Conservation (phyloP, 768 basidiomycete genomes). For the Chlorophyllum brunneum region DNA sequence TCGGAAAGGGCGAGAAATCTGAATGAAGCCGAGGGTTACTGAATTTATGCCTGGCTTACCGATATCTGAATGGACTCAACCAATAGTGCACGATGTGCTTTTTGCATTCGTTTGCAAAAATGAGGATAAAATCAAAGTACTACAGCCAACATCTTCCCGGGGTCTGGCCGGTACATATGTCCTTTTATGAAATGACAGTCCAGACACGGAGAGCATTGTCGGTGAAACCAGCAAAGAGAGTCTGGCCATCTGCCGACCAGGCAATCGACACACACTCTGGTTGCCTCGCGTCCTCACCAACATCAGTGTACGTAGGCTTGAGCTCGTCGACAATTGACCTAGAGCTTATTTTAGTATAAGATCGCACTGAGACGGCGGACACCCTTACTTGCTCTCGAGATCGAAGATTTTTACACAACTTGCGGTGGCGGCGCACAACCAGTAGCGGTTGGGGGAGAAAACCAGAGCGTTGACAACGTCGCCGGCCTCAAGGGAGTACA, state of each 20-base stretch:
- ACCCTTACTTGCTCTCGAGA: conserved; percentile 93
- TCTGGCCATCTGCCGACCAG: conserved; percentile 98
- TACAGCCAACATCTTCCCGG: conserved; percentile 18
- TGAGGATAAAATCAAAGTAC: conserved; percentile 22
- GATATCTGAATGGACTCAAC: background rate
- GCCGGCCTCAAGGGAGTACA: conserved; percentile 98
- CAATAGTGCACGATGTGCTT: conserved; percentile 17
- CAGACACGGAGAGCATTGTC: conserved; percentile 93
- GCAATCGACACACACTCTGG: conserved; percentile 96
- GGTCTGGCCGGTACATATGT: conserved; percentile 20
- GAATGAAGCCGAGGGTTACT: conserved; percentile 38
- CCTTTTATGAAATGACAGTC: conserved; percentile 68
- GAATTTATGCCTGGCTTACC: conserved; percentile 1
- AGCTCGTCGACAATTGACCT: conserved; percentile 99
- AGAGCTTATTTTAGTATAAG: background rate
- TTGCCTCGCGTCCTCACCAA: conserved; percentile 64
- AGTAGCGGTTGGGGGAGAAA: conserved; percentile 99
- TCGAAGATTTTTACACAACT: conserved; percentile 99
- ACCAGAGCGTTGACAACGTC: conserved; percentile 99
- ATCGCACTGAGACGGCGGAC: background rate
- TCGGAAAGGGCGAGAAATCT: conserved; percentile 61
- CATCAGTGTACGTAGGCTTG: conserved; percentile 88
- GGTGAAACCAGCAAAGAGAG: conserved; percentile 94
- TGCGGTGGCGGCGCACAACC: conserved; percentile 97
- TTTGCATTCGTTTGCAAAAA: conserved; percentile 32